phyloP scores from a whole-genome alignment of 2,329 filamentous ascomycete species.

The Diplodia seriata region DNA sequence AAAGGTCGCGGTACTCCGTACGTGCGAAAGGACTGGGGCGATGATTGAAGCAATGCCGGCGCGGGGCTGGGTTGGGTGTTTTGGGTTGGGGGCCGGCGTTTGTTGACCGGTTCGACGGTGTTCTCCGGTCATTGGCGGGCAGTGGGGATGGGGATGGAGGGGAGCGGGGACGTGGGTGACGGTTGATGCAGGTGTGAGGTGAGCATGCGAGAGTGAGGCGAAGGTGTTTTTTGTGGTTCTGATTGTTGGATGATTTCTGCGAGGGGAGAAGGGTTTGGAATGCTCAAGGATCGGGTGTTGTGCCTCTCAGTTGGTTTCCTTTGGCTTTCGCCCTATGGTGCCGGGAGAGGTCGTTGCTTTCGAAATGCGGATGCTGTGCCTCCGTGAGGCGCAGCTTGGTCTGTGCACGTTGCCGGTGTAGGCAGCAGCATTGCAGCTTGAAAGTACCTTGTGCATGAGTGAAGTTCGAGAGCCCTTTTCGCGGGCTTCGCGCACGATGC shows the following conservation, averaged over 20 bases:
- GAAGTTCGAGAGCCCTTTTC: not conserved
- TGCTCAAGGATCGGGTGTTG: too few relatives aligned
- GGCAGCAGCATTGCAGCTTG: not conserved
- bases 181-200: not conserved
- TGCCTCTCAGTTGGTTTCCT: too few relatives aligned
- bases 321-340: not conserved
- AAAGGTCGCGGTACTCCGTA: not conserved
- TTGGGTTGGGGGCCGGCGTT: not conserved
- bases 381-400: slow-evolving; percentile 1
- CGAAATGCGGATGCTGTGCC: not conserved
- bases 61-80: not conserved
- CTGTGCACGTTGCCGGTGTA: not conserved
- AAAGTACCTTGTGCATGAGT: not conserved
- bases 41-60: not conserved
- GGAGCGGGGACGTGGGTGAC: not conserved
- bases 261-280: not conserved
- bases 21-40: not conserved
- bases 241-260: not conserved
- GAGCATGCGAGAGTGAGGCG: slow-evolving; percentile 1
- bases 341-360: not conserved
- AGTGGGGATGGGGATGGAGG: not conserved
- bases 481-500: not conserved
- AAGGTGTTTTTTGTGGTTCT: not conserved
- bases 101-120: not conserved
- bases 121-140: not conserved